phyloP scores from a whole-genome alignment of 139 green algal species.

The Monoraphidium neglectum region DNA sequence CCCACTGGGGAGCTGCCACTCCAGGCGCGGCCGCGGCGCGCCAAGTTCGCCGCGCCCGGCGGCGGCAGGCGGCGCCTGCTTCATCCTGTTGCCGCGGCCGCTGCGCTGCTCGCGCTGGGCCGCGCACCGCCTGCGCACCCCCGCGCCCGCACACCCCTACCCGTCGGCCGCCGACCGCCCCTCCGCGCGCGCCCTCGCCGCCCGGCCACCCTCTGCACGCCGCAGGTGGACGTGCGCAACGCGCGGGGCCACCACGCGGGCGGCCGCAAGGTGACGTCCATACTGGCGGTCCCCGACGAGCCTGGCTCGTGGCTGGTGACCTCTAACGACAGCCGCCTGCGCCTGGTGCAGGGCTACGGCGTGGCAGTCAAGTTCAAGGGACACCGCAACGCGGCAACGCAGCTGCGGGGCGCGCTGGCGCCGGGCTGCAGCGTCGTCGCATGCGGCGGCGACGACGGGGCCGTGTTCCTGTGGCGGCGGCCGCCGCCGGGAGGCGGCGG shows the following conservation, averaged over 20 bases:
- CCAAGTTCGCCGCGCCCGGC: too few species aligned
- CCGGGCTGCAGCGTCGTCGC: conserved; percentile 49
- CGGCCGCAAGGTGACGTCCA: conserved; percentile 83
- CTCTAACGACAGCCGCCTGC: conserved; percentile 83
- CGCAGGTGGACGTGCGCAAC: conserved; percentile 65
- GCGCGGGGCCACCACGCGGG: conserved; percentile 26
- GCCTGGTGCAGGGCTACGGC: conserved; percentile 48
- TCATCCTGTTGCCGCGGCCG: too few species aligned
- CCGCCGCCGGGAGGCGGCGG: not conserved
- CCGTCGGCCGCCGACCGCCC: too few species aligned
- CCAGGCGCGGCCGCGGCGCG: too few species aligned
- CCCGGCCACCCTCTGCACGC: too few species aligned
- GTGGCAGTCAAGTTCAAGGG: conserved; percentile 90
- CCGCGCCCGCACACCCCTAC: too few species aligned
- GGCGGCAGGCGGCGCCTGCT: too few species aligned
- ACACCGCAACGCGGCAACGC: conserved; percentile 72
- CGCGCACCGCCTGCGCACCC: too few species aligned
- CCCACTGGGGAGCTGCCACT: too few species aligned
- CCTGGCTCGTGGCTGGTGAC: conserved; percentile 78
- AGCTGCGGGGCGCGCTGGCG: conserved; percentile 58
- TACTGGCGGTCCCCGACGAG: conserved; percentile 59
- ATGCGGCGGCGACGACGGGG: conserved; percentile 81
- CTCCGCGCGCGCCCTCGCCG: too few species aligned
- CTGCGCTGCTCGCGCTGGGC: too few species aligned
- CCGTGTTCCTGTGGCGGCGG: conserved; percentile 72